Conservation (phyloP, 805 yeast species). For the Nakazawaea sp. region DNA sequence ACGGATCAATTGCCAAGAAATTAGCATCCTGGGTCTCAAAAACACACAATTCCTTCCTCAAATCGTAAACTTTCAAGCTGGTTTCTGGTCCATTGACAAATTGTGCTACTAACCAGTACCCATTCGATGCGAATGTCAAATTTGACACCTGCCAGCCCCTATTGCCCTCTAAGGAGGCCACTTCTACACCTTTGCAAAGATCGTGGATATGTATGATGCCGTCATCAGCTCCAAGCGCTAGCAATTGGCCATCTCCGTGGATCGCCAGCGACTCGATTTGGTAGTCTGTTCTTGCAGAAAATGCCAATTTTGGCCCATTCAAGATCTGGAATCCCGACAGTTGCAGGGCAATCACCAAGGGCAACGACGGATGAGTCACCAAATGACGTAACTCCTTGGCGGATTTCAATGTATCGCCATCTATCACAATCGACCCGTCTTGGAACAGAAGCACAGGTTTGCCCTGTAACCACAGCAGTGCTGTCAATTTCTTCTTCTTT, state of each 20-base stretch:
- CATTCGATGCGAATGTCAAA: slow-evolving; percentile 54
- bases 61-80: slow-evolving; percentile 37
- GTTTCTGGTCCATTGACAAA: slow-evolving; percentile 16
- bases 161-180: slow-evolving; percentile 20
- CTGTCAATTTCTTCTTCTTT: slow-evolving; percentile 6
- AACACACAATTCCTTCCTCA: slow-evolving; percentile 29
- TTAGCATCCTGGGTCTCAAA: slow-evolving; percentile 2
- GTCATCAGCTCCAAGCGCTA: slow-evolving; percentile 28
- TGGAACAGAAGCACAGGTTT: slow-evolving; percentile 3
- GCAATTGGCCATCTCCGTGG: slow-evolving; percentile 31
- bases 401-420: no score
- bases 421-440: slow-evolving; percentile 4
- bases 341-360: slow-evolving; percentile 1
- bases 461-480: slow-evolving; percentile 1
- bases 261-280: slow-evolving; percentile 12
- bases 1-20: slow-evolving; percentile 3
- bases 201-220: slow-evolving; percentile 31
- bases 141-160: slow-evolving; percentile 21
- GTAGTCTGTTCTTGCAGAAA: background rate
- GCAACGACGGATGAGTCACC: slow-evolving; percentile 4
- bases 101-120: slow-evolving; percentile 48
- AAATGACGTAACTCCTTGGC: background rate
- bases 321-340: background rate
- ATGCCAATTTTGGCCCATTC: background rate
- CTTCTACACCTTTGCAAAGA: slow-evolving; percentile 29